These are phyloP conservation scores for Lagenaria siceraria DNA, from an alignment of 306 rosid genomes.

Conservation along the genomic window DNA sequence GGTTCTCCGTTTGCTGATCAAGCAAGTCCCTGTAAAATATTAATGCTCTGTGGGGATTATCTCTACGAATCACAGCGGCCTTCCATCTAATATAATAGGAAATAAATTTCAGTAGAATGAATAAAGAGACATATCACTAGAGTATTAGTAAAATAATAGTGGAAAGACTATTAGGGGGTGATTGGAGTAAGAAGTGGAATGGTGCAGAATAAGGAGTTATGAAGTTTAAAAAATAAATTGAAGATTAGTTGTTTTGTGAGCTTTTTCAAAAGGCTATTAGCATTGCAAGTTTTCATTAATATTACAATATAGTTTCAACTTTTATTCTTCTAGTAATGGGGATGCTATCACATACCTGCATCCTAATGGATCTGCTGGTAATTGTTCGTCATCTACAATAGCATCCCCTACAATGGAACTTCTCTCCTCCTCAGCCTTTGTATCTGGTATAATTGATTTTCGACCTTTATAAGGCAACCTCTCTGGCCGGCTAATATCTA, in stretches of 20 bases:
- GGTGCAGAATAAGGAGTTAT: too few species aligned
- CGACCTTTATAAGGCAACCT: neutral
- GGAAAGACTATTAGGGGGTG: too few species aligned
- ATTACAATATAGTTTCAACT: neutral
- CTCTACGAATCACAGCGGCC: constrained; percentile 17
- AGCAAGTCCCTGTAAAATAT: constrained; percentile 17
- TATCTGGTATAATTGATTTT: neutral
- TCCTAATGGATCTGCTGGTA: constrained; percentile 14
- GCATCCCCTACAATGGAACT: neutral
- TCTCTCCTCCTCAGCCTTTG: neutral
- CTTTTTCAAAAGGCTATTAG: neutral
- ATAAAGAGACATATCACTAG: neutral
- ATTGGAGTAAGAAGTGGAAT: too few species aligned
- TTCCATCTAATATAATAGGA: constrained; percentile 7
- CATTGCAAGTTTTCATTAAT: neutral
- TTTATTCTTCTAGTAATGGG: neutral
- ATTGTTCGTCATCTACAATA: neutral
- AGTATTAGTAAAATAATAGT: neutral
- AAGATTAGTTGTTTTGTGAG: neutral
- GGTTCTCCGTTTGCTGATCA: constrained; percentile 12
- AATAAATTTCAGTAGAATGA: neutral
- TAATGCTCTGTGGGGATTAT: constrained; percentile 17
- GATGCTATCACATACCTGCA: constrained; percentile 3
- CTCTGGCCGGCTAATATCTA: constrained; percentile 10
- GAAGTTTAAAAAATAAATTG: too few species aligned